A percentile compares a stretch with the other conserved stretches of the same genome.
Evolutionary conservation across 2,329 filamentous ascomycete species (phyloP).

Genomic region (Teratosphaeria viscida): DNA sequence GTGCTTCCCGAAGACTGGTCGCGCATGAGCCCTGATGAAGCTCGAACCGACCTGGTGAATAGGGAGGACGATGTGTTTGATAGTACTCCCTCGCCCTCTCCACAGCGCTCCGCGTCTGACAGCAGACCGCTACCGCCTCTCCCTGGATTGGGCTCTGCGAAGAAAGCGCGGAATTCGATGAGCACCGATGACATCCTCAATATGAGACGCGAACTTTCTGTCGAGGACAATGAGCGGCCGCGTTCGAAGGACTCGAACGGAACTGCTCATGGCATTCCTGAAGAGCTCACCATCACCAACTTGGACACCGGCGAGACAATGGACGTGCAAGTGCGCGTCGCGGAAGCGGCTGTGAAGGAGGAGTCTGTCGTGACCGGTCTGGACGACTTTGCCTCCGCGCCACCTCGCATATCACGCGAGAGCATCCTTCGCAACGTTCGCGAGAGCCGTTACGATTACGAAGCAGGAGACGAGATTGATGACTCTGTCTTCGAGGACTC

Average conservation of each 20-base stretch:
- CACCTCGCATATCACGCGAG: slow-evolving; percentile 80
- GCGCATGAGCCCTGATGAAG: slow-evolving; percentile 57
- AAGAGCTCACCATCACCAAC: slow-evolving; percentile 20
- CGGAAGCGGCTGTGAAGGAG: slow-evolving; percentile 13
- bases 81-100: slow-evolving; percentile 35
- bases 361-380: slow-evolving; percentile 13
- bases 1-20: slow-evolving; percentile 97
- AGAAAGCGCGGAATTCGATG: slow-evolving; percentile 48
- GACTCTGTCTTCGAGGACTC: slow-evolving; percentile 33
- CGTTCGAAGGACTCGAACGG: slow-evolving; percentile 25
- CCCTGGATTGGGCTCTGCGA: slow-evolving; percentile 51
- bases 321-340: slow-evolving; percentile 21
- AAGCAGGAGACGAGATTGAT: slow-evolving; percentile 27
- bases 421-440: slow-evolving; percentile 86
- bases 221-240: slow-evolving; percentile 37
- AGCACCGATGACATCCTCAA: slow-evolving; percentile 70
- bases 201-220: slow-evolving; percentile 57
- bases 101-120: slow-evolving; percentile 52
- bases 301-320: slow-evolving; percentile 18
- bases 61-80: slow-evolving; percentile 58
- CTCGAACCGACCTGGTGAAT: slow-evolving; percentile 44
- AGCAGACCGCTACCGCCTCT: slow-evolving; percentile 81
- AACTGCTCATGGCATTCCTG: slow-evolving; percentile 42
- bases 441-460: slow-evolving; percentile 44
- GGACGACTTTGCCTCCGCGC: slow-evolving; percentile 26